phyloP scores from a whole-genome alignment of 805 yeast genomes.

The Wickerhamiella cacticola region DNA sequence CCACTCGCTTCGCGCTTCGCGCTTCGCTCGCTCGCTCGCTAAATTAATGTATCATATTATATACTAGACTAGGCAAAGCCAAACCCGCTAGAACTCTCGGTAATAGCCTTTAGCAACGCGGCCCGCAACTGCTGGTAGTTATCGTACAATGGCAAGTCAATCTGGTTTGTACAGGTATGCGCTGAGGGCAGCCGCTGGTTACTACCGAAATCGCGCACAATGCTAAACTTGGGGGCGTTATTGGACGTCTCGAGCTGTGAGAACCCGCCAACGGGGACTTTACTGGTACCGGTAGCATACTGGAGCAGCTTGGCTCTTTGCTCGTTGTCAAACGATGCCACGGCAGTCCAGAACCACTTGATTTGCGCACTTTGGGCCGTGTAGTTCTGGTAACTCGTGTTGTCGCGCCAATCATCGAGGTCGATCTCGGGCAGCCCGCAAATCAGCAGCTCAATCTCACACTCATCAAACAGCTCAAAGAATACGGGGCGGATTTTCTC shows the following conservation, averaged over 20 bases:
- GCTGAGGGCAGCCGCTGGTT: slow-evolving; percentile 85
- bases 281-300: slow-evolving; percentile 94
- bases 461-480: slow-evolving; percentile 83
- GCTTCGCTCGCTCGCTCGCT: no score
- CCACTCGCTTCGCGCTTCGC: no score
- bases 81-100: slow-evolving; percentile 94
- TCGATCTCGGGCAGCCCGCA: slow-evolving; percentile 95
- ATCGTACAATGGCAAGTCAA: slow-evolving; percentile 86
- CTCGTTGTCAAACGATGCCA: slow-evolving; percentile 82
- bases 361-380: slow-evolving; percentile 73
- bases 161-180: slow-evolving; percentile 93
- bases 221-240: slow-evolving; percentile 75
- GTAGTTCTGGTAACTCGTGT: slow-evolving; percentile 69
- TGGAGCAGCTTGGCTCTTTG: slow-evolving; percentile 89
- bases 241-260: slow-evolving; percentile 77
- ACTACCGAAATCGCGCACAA: slow-evolving; percentile 79
- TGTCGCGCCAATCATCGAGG: slow-evolving; percentile 89
- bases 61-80: slow-evolving; percentile 48
- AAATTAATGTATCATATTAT: not conserved
- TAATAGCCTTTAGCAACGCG: slow-evolving; percentile 67
- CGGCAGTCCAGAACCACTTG: slow-evolving; percentile 97
- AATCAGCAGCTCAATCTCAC: slow-evolving; percentile 81
- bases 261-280: slow-evolving; percentile 91
- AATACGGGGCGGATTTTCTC: slow-evolving; percentile 38
- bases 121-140: slow-evolving; percentile 76